A percentile compares a stretch with the other conserved stretches of the same genome.
Conservation (phyloP, 371 early-diverging fungal genomes). For the Apophysomyces elegans region DNA sequence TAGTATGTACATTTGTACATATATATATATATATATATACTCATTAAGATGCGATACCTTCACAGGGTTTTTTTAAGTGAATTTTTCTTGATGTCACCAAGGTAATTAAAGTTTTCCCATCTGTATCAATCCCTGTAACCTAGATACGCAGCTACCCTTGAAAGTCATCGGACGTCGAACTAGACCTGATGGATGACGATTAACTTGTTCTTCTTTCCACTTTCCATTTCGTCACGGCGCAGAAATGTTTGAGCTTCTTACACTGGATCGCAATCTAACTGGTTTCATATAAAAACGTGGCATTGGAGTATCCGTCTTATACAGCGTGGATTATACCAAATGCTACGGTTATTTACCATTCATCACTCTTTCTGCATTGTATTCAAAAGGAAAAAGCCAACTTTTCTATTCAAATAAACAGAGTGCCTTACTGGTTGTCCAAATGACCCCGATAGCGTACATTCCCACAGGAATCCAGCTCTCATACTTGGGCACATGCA, state of each 20-base stretch:
- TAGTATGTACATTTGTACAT: neutral
- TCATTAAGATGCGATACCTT: neutral
- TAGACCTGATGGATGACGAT: no score
- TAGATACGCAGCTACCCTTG: neutral
- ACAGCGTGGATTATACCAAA: no score
- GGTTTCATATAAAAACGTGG: no score
- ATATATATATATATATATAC: no score
- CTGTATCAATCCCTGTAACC: neutral
- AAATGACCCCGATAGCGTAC: constrained; percentile 2
- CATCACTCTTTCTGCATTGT: neutral
- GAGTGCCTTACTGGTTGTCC: neutral
- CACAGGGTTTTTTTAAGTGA: neutral
- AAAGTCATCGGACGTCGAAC: neutral
- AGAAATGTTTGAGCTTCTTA: no score
- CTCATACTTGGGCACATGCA: neutral
- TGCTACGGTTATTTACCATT: neutral
- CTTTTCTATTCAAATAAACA: neutral
- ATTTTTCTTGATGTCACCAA: neutral
- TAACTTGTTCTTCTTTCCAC: no score
- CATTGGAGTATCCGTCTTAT: no score
- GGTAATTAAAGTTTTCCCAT: neutral
- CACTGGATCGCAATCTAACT: no score
- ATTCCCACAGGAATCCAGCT: neutral
- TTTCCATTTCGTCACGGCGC: no score
- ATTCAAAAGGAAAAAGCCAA: neutral